Conservation (phyloP, 2,329 filamentous ascomycete genomes). For the Celoporthe dispersa region DNA sequence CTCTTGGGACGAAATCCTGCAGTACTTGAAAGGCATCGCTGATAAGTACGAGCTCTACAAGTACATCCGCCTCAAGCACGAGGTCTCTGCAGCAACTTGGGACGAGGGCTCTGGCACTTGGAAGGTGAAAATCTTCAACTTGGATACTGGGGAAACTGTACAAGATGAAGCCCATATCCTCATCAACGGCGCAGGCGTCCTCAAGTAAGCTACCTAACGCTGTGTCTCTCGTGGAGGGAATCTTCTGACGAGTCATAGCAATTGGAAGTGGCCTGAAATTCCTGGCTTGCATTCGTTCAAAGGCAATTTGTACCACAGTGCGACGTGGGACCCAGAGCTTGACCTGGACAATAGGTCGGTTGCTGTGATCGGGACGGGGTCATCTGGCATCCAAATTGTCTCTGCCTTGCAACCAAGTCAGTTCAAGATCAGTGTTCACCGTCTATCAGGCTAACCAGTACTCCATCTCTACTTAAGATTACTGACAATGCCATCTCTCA, state of each 20-base stretch:
- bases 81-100: conserved; percentile 33
- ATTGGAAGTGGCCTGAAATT: conserved; percentile 34
- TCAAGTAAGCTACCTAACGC: neutral
- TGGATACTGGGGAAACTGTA: conserved; percentile 4
- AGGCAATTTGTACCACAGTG: conserved; percentile 34
- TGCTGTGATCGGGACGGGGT: conserved; percentile 23
- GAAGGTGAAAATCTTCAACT: conserved; percentile 16
- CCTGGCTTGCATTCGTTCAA: conserved; percentile 33
- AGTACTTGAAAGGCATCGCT: conserved; percentile 54
- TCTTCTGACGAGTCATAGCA: neutral
- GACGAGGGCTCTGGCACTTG: conserved; percentile 30
- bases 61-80: conserved; percentile 34
- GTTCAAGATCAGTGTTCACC: neutral
- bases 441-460: no score
- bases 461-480: no score
- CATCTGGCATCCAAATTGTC: conserved; percentile 18
- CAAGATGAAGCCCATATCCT: neutral
- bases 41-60: conserved; percentile 39
- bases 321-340: conserved; percentile 30
- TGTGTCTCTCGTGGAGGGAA: no score
- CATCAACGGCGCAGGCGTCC: conserved; percentile 12
- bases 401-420: conserved; percentile 15
- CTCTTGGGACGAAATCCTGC: conserved; percentile 55
- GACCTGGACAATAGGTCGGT: conserved; percentile 20
- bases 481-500: no score